Conservation (phyloP, 1,139 yeast species). For the Nematodospora anomalae region DNA sequence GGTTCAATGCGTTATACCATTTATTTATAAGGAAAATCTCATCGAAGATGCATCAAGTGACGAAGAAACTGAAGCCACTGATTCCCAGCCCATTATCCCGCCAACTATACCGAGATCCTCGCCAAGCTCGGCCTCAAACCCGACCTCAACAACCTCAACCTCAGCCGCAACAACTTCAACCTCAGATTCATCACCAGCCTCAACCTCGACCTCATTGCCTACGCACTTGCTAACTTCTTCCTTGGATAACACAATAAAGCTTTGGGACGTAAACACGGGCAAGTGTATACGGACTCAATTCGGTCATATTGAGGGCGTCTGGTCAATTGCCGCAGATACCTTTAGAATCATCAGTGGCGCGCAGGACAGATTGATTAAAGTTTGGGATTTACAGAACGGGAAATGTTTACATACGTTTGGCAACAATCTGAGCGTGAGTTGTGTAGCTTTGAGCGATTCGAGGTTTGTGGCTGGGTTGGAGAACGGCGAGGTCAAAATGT, state of each 20-base stretch:
- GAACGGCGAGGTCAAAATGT: constrained; percentile 79
- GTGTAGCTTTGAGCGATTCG: constrained; percentile 89
- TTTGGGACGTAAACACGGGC: constrained; percentile 89
- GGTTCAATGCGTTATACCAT: constrained; percentile 86
- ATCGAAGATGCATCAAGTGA: constrained; percentile 40
- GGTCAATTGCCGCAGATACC: constrained; percentile 95
- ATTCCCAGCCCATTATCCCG: too few species aligned
- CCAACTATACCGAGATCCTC: too few species aligned
- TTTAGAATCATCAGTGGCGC: constrained; percentile 93
- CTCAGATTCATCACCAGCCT: neutral
- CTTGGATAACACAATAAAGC: constrained; percentile 86
- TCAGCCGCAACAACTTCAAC: constrained; percentile 4
- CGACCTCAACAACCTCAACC: constrained; percentile 6
- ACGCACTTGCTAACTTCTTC: constrained; percentile 87
- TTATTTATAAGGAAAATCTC: constrained; percentile 59
- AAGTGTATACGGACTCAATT: constrained; percentile 89
- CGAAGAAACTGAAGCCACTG: constrained; percentile 19
- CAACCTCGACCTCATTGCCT: constrained; percentile 38
- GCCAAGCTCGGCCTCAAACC: constrained; percentile 22
- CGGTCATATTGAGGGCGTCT: constrained; percentile 97
- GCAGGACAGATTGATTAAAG: constrained; percentile 84
- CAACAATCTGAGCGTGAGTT: constrained; percentile 71
- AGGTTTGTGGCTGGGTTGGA: constrained; percentile 89
- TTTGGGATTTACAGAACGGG: constrained; percentile 95
- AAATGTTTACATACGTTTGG: constrained; percentile 90